A percentile compares a stretch with the other conserved stretches of the same genome.
Conservation (phyloP, 768 basidiomycete genomes). For the Leccinellum luteum region DNA sequence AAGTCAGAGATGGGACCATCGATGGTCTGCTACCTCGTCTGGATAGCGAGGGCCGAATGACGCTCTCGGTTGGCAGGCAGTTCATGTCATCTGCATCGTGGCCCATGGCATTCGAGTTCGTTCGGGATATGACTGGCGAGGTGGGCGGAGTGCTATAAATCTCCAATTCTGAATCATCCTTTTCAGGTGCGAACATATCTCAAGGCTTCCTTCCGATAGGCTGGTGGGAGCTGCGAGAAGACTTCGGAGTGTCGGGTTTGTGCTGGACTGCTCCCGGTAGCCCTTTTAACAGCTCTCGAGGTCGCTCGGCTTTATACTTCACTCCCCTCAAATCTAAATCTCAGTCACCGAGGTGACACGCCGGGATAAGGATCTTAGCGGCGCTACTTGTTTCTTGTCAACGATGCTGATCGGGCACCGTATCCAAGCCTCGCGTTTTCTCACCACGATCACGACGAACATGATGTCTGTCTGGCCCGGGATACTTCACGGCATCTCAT, state of each 20-base stretch:
- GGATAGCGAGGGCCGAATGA: slow-evolving; percentile 39
- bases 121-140: slow-evolving; percentile 34
- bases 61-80: slow-evolving; percentile 8
- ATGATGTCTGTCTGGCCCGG: background rate
- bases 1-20: slow-evolving; percentile 17
- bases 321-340: background rate
- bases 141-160: slow-evolving; percentile 45
- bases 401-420: slow-evolving; percentile 20
- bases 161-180: slow-evolving; percentile 26
- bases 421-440: slow-evolving; percentile 19
- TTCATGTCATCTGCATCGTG: slow-evolving; percentile 9
- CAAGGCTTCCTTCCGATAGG: slow-evolving; percentile 9
- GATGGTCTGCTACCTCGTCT: slow-evolving; percentile 34
- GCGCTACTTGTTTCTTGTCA: slow-evolving; percentile 14
- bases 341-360: slow-evolving; percentile 29
- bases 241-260: slow-evolving; percentile 1
- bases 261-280: slow-evolving; percentile 2
- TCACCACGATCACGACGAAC: slow-evolving; percentile 20
- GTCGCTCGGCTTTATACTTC: slow-evolving; percentile 22
- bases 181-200: slow-evolving; percentile 34
- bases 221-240: slow-evolving; percentile 12
- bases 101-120: slow-evolving; percentile 13
- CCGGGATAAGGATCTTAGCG: slow-evolving; percentile 9
- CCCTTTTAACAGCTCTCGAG: slow-evolving; percentile 4
- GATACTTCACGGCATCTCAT: slow-evolving; percentile 6